phyloP scores from a whole-genome alignment of 1,139 yeast species.

The Yamadazyma dendronema region DNA sequence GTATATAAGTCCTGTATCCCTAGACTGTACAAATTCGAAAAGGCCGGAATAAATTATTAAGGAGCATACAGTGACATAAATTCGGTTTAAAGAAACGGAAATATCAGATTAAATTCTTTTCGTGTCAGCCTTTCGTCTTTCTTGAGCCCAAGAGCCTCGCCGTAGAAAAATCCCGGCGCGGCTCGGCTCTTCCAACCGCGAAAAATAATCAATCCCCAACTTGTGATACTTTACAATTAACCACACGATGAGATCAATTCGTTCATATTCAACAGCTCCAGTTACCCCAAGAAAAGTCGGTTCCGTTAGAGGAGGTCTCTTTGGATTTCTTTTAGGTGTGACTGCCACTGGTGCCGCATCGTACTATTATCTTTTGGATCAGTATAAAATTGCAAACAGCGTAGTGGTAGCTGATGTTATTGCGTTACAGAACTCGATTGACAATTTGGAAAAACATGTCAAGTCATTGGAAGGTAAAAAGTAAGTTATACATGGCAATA shows the following conservation, averaged over 20 bases:
- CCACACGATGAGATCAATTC: slow-evolving; percentile 17
- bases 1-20: too few relatives aligned
- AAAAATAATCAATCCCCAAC: not conserved
- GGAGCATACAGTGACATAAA: too few relatives aligned
- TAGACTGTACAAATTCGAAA: too few relatives aligned
- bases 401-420: slow-evolving; percentile 75
- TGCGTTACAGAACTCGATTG: slow-evolving; percentile 65
- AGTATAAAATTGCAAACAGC: slow-evolving; percentile 69
- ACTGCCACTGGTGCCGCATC: slow-evolving; percentile 72
- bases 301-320: slow-evolving; percentile 63
- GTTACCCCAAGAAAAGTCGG: slow-evolving; percentile 41
- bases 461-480: slow-evolving; percentile 49
- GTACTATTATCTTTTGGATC: slow-evolving; percentile 75
- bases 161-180: too few relatives aligned
- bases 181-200: not conserved
- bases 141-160: too few relatives aligned
- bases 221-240: not conserved
- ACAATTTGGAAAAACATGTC: slow-evolving; percentile 65
- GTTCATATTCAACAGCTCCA: slow-evolving; percentile 27
- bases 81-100: too few relatives aligned
- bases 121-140: too few relatives aligned
- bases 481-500: not conserved
- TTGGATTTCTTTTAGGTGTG: slow-evolving; percentile 79
- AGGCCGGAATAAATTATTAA: too few relatives aligned
- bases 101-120: too few relatives aligned